A percentile compares a stretch with the other conserved stretches of the same genome.
phyloP scores from a whole-genome alignment of 176 grass and related monocot genomes.

The Cocos nucifera region DNA sequence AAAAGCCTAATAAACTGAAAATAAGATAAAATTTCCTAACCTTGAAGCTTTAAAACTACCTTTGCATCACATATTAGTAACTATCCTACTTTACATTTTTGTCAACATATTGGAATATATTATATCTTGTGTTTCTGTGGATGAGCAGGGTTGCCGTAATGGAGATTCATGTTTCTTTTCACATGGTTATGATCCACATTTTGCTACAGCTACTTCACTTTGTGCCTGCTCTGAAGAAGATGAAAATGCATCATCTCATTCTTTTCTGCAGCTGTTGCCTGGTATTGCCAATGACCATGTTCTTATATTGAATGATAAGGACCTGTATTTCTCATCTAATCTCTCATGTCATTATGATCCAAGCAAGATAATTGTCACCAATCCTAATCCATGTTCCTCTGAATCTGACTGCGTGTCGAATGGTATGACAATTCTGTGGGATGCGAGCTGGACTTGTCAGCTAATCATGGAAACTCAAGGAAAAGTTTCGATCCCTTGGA shows the following conservation, averaged over 20 bases:
- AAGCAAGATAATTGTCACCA: constrained; percentile 56
- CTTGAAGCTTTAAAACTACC: too few species aligned
- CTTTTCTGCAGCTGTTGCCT: constrained; percentile 8
- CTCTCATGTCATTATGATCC: constrained; percentile 46
- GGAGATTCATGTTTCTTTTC: constrained; percentile 60
- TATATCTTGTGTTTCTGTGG: constrained; percentile 12
- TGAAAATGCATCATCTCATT: constrained; percentile 9
- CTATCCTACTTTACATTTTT: too few species aligned
- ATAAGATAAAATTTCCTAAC: too few species aligned
- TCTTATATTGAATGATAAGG: constrained; percentile 68
- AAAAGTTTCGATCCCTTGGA: constrained; percentile 45
- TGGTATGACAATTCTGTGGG: constrained; percentile 47
- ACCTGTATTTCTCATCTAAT: constrained; percentile 44
- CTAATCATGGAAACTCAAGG: constrained; percentile 32
- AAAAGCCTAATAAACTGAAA: too few species aligned
- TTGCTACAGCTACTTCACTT: constrained; percentile 18
- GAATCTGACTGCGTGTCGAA: constrained; percentile 24
- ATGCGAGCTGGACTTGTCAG: constrained; percentile 37
- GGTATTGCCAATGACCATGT: constrained; percentile 32
- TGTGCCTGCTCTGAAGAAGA: constrained; percentile 52
- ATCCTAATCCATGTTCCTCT: constrained; percentile 23
- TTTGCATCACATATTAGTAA: too few species aligned
- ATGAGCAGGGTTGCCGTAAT: constrained; percentile 67
- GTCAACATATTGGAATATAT: neutral
- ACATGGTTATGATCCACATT: constrained; percentile 32